Evolutionary conservation across 2,329 filamentous ascomycete species (phyloP).

Genomic region (Endoconidiophora laricicola): DNA sequence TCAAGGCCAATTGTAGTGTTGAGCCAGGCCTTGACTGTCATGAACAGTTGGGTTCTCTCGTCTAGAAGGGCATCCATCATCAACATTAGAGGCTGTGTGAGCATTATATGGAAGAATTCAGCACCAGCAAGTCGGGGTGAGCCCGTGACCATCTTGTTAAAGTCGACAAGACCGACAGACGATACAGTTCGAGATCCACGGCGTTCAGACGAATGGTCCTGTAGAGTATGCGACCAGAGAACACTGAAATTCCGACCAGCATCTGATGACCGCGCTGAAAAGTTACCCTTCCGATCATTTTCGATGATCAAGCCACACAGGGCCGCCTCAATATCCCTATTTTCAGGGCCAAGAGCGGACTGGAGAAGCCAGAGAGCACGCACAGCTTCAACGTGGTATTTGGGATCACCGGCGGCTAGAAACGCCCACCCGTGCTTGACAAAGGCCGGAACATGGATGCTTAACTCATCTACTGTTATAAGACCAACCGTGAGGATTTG

Average conservation of each 20-base stretch:
- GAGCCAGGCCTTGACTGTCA: constrained; percentile 68
- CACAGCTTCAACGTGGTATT: constrained; percentile 88
- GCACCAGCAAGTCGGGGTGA: constrained; percentile 32
- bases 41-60: constrained; percentile 55
- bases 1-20: constrained; percentile 48
- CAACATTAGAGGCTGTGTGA: constrained; percentile 66
- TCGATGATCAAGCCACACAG: constrained; percentile 53
- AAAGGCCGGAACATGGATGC: constrained; percentile 47
- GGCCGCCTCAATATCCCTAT: constrained; percentile 65
- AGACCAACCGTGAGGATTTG: constrained; percentile 7
- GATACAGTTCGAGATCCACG: constrained; percentile 25
- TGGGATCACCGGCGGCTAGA: constrained; percentile 66
- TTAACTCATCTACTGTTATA: constrained; percentile 26
- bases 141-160: constrained; percentile 18
- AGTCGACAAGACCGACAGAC: constrained; percentile 4
- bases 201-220: constrained; percentile 40
- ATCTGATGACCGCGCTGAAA: constrained; percentile 35
- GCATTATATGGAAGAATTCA: constrained; percentile 53
- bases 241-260: constrained; percentile 54
- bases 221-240: constrained; percentile 66
- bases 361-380: constrained; percentile 77
- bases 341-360: constrained; percentile 45
- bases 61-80: constrained; percentile 64
- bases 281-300: constrained; percentile 29
- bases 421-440: constrained; percentile 63